Evolutionary conservation across 2,329 filamentous ascomycete genomes (phyloP), one percentile per base, ranked within the genome.

Genomic region (Xylaria sp.): DNA sequence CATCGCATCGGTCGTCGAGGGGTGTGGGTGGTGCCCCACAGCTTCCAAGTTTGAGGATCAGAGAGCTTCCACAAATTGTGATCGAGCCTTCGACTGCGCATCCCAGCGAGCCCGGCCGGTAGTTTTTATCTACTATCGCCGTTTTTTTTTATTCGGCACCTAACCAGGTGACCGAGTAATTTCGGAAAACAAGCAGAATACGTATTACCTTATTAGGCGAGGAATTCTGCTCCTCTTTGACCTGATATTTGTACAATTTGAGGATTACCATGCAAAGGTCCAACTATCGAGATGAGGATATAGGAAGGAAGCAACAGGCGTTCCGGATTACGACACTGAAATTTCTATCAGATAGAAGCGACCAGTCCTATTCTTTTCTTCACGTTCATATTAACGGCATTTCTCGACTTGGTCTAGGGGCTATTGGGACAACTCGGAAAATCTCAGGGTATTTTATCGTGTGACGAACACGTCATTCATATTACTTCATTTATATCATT

Each of bases 61-160:
- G 77, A 21, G 76, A 76, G 32, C 77, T 90, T 29, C 88, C 88
- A 2, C 84, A 85, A 71, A 90, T 90, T 74, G 84, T 89, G 29
- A 84, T 89, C 57, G 85, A 90, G 73, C 85, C 85, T n/a, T 85
- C 83, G 27, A 83, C 80, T 48, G 80, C 81, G 5, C 75, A 75
- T 59, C 79, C 81, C 0, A 60, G 64, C 35, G 70, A 75, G 18
- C 48, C 42, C 4, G 66, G 37, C n/a, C 54, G 71, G 64, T 71
- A 71, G 64, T 53, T 44, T 37, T 44, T 27, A 54, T 48, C 9
- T 23, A 23, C 16, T 25, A 29, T 40, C 47, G 13, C 25, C 35
- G 42, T 25, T 35, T 23, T 13, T 13, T 29, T 27, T 6, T 16
- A 51, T 10, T 21, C 16, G 21, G 25, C 35, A 23, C 10, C 16